Evolutionary conservation across 306 rosid genomes (phyloP).

Genomic region (Styphnolobium japonicum): DNA sequence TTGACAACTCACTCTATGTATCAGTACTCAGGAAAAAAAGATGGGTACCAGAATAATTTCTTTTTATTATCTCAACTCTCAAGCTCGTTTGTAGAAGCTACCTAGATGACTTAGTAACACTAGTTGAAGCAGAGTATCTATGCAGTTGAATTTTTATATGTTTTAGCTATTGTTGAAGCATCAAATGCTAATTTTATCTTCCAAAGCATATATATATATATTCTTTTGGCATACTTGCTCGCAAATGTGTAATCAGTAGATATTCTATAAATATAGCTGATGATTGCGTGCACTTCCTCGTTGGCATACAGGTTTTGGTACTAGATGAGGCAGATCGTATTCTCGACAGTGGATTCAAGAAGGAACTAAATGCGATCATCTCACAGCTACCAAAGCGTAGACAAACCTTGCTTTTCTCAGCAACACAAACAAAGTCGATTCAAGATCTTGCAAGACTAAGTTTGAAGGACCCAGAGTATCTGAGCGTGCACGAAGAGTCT

Average conservation of each 20-base stretch:
- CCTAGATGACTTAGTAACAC: not conserved
- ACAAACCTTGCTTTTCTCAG: conserved; percentile 91
- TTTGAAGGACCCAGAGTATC: conserved; percentile 95
- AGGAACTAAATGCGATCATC: conserved; percentile 70
- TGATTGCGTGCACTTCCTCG: conserved; percentile 40
- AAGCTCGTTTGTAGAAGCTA: not conserved
- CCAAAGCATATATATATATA: not conserved
- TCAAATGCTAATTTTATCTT: not conserved
- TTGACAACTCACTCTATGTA: too few species aligned
- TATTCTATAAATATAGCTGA: conserved; percentile 21
- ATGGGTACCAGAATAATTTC: too few species aligned
- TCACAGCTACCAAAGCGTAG: conserved; percentile 85
- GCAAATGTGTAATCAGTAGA: not conserved
- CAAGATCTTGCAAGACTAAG: conserved; percentile 94
- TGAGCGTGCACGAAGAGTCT: conserved; percentile 87
- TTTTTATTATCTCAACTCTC: too few species aligned
- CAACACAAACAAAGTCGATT: conserved; percentile 85
- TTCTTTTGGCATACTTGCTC: not conserved
- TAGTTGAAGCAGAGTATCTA: not conserved
- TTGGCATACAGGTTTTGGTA: conserved; percentile 72
- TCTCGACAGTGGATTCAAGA: conserved; percentile 81
- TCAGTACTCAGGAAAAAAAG: too few species aligned
- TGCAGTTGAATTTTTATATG: not conserved
- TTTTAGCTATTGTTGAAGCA: not conserved
- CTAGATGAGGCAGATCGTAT: conserved; percentile 96